Base-by-base conservation (phyloP, 169 alveolate species). In the Eimeria nieschulzi region DNA sequence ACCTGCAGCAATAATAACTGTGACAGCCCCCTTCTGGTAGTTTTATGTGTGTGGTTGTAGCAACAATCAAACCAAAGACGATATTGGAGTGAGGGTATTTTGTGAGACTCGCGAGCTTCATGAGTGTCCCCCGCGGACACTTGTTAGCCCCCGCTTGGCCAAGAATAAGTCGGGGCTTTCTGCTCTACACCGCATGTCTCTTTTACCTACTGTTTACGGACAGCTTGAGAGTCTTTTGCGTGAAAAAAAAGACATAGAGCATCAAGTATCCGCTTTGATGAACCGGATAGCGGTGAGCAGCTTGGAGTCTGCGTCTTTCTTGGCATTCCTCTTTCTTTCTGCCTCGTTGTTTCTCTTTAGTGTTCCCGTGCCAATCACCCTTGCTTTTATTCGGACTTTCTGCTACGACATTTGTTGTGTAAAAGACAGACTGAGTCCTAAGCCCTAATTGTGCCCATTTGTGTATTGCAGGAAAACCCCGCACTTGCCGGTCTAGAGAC, bases 251-350 rank as follows among this genome's bases (percentile, higher is more conserved):
- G 46, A 12, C 23, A 51, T 82, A n/a, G 64, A 63, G 46, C 51
- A 51, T 39, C 78, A 82, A 26, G 9, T 82, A 39, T 59, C 59
- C 23, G 63, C 90, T 59, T 71, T 82, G n/a, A 61, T 82, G 61
- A 19, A 71, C 61, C 59, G 90, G 59, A 63, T 63, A 33, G 61
- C 90, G 33, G 90, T 82, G 78, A 82, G 90, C n/a, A 46, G 46
- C 46, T 33, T 33, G 46, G 46, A 33, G 46, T 33, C 46, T 33
- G 46, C 46, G 46, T 3, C 46, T 33, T 33, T 33, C 3, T 33
- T 33, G 46, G 46, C 46, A 33, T 33, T 33, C 46, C 46, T 33
- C 3, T 33, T 59, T 59, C 15, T 59, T 19, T 59, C 68, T 59
- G 68, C 23, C 5, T 59, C 23, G 15, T 5, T 59, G 68, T 59